A percentile compares a stretch with the other conserved stretches of the same genome.
phyloP scores from a whole-genome alignment of 129 eudicot species.

The Smallanthus sonchifolius region DNA sequence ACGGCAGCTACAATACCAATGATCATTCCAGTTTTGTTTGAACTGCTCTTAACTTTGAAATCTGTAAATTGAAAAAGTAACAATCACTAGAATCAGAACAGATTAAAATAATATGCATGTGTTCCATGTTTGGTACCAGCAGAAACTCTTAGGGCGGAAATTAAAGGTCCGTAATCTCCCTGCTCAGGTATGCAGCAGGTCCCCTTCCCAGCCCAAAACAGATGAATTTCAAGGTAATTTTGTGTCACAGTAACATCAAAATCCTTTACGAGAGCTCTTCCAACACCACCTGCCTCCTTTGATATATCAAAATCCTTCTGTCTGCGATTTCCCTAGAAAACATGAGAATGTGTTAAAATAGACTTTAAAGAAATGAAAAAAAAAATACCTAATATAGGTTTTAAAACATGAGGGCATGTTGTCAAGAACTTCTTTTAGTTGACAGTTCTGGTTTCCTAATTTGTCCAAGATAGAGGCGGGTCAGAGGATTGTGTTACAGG shows the following conservation, averaged over 20 bases:
- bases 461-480: background rate
- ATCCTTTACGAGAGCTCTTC: slow-evolving; percentile 30
- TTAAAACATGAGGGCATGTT: background rate
- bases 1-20: slow-evolving; percentile 38
- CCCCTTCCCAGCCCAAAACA: slow-evolving; percentile 65
- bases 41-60: slow-evolving; percentile 21
- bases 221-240: slow-evolving; percentile 46
- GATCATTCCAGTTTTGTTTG: slow-evolving; percentile 44
- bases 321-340: slow-evolving; percentile 38
- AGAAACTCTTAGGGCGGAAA: slow-evolving; percentile 47
- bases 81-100: background rate
- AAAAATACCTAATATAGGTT: background rate
- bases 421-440: background rate
- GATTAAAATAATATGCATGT: background rate
- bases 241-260: slow-evolving; percentile 33
- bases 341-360: background rate
- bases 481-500: background rate
- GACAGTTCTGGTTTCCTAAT: background rate
- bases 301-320: slow-evolving; percentile 47
- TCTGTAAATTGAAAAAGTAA: background rate
- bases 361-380: background rate
- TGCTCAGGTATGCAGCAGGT: slow-evolving; percentile 55
- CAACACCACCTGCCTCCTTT: slow-evolving; percentile 50
- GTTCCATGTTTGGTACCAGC: slow-evolving; percentile 31
- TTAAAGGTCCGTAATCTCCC: slow-evolving; percentile 50